Evolutionary conservation across 1,284 basidiomycete species (phyloP).

Genomic region (Cutaneotrichosporon spelunceum): DNA sequence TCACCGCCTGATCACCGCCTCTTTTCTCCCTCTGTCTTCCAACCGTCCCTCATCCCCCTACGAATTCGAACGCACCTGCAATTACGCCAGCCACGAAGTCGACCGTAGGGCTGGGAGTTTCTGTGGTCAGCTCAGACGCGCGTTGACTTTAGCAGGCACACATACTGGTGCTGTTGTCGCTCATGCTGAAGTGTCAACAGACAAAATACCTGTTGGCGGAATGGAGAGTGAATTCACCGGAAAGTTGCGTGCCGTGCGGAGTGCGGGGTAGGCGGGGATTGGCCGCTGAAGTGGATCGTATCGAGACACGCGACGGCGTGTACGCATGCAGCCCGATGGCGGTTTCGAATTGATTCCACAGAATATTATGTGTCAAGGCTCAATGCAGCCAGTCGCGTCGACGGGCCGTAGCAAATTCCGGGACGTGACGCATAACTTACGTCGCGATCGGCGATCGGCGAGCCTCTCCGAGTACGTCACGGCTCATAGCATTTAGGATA

Average conservation of each 20-base stretch:
- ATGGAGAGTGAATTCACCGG: neutral
- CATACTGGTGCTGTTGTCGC: neutral
- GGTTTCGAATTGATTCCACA: neutral
- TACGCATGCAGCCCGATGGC: too few species aligned
- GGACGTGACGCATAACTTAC: neutral
- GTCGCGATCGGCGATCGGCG: neutral
- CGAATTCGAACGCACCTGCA: conserved; percentile 32
- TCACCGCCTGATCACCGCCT: neutral
- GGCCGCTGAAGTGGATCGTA: neutral
- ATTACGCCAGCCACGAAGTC: conserved; percentile 49
- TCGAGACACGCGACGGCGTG: neutral
- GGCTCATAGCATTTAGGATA: neutral
- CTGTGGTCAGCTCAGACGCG: conserved; percentile 7
- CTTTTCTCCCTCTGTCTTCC: neutral
- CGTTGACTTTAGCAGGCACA: neutral
- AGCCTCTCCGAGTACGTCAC: neutral
- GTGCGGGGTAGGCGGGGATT: neutral
- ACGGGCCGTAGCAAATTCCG: neutral
- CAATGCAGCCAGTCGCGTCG: neutral
- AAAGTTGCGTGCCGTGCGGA: neutral
- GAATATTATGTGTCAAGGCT: too few species aligned
- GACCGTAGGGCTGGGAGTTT: conserved; percentile 27
- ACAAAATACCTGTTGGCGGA: neutral
- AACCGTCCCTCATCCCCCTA: neutral
- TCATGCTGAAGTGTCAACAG: neutral